These are phyloP conservation scores for Cyclotella choctawhatcheeana DNA, from an alignment of 108 stramenopile genomes.

Conservation along the genomic window DNA sequence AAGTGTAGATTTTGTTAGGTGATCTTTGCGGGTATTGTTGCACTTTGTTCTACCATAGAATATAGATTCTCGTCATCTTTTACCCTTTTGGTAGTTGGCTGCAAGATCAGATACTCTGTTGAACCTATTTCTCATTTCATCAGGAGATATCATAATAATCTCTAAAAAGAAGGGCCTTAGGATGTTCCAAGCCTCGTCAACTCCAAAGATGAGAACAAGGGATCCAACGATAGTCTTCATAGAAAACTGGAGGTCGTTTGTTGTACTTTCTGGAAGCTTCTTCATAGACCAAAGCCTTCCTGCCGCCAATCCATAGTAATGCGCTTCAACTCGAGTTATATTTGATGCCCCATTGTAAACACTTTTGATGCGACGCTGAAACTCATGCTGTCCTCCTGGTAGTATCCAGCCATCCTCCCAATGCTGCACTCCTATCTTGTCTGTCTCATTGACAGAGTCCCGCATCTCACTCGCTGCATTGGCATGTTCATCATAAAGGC, in stretches of 20 bases:
- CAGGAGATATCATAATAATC: constrained; percentile 50
- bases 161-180: constrained; percentile 55
- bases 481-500: constrained; percentile 54
- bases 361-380: constrained; percentile 24
- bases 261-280: constrained; percentile 33
- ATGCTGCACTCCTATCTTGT: constrained; percentile 32
- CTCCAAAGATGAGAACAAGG: constrained; percentile 52
- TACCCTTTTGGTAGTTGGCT: background rate
- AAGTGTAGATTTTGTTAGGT: too few relatives aligned
- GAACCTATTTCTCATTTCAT: constrained; percentile 40
- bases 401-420: constrained; percentile 48
- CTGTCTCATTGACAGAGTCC: constrained; percentile 33
- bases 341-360: too few relatives aligned
- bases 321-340: constrained; percentile 29
- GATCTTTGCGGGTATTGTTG: too few relatives aligned
- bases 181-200: constrained; percentile 51
- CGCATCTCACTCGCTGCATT: constrained; percentile 15
- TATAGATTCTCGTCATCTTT: too few relatives aligned
- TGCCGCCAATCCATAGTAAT: constrained; percentile 57
- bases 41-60: too few relatives aligned
- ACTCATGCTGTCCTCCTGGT: constrained; percentile 45
- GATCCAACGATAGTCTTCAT: constrained; percentile 67
- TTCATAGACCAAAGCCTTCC: constrained; percentile 56
- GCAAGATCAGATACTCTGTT: background rate
- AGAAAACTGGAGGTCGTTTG: constrained; percentile 56